phyloP scores from a whole-genome alignment of 768 basidiomycete genomes.

The Kwoniella sp. region DNA sequence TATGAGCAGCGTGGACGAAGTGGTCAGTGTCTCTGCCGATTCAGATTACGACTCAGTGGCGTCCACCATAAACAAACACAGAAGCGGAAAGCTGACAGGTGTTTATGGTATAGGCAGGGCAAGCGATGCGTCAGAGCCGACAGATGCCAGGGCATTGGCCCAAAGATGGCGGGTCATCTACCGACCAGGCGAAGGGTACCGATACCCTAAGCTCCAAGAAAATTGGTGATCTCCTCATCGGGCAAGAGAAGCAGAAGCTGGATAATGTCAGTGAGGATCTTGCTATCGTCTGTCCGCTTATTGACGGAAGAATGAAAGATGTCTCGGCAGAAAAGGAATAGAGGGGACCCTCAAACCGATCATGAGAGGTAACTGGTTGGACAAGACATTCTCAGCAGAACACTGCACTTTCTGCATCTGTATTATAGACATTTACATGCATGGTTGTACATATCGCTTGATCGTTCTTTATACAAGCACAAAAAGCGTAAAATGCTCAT shows the following conservation, averaged over 20 bases:
- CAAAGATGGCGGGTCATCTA: background rate
- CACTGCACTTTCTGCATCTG: background rate
- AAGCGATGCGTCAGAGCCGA: conserved; percentile 20
- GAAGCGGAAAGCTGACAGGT: background rate
- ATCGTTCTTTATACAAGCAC: too few species aligned
- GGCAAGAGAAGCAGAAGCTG: conserved; percentile 37
- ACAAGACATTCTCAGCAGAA: too few species aligned
- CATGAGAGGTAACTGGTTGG: background rate
- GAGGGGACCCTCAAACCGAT: background rate
- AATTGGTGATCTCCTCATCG: conserved; percentile 11
- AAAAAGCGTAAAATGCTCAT: too few species aligned
- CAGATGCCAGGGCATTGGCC: conserved; percentile 20
- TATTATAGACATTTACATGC: conserved; percentile 9
- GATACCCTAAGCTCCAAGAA: background rate
- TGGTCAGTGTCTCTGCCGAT: conserved; percentile 58
- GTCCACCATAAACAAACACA: too few species aligned
- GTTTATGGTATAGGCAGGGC: conserved; percentile 7
- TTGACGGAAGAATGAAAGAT: conserved; percentile 72
- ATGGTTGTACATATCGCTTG: conserved; percentile 14
- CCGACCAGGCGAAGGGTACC: conserved; percentile 2
- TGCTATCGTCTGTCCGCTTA: conserved; percentile 64
- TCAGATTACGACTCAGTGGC: too few species aligned
- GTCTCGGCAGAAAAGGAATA: conserved; percentile 50
- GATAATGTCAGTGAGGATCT: conserved; percentile 60
- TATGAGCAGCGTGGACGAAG: conserved; percentile 76